Base-by-base conservation (phyloP, 441 rosid genomes). In the Erysimum cheiri region DNA sequence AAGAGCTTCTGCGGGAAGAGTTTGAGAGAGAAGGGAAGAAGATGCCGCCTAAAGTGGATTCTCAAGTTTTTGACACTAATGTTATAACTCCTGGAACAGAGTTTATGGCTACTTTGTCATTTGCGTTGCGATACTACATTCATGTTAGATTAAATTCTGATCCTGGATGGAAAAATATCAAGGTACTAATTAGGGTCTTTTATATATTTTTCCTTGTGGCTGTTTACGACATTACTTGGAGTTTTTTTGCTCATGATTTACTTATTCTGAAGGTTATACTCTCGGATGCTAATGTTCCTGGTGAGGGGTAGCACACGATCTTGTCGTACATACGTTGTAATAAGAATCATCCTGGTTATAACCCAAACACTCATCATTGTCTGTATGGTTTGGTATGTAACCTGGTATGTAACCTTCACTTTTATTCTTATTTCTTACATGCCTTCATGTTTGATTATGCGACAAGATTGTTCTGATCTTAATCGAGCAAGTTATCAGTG, bases 231-330 rank as follows among this genome's bases (percentile, higher is more conserved):
- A 9, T 60, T n/a, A 32, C 46, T 69, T 64, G 63, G 54, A 48
- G 65, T n/a, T 67, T 63, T 73, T 67, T 63, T 73, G 28, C 70
- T 79, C 67, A 40, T 71, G 35, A 63, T 71, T 72, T 62, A 32
- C 26, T 24, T 74, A 29, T 77, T 37, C 44, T 75, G 31, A 74
- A 95, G 99, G 98, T 95, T 72, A 87, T 95, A 68, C 97, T 95
- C 48, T 95, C 98, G 35, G 98, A 95, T 80, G 97, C 98, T 65
- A 95, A 95, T 84, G 96, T 89, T 80, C 99, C 99, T 40, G 98
- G 99, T 67, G 98, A 95, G 83, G 99, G 99, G 81, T 98, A 95
- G 77, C 99, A 92, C 80, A 92, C 92, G 80, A 78, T 92, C 70
- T 88, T 95, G 91, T 92, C 96, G 1, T 95, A 89, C 66, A 78